Evolutionary conservation across 2,329 filamentous ascomycete species (phyloP), one percentile per base, ranked within the genome.

Genomic region (Cytospora leucostoma): DNA sequence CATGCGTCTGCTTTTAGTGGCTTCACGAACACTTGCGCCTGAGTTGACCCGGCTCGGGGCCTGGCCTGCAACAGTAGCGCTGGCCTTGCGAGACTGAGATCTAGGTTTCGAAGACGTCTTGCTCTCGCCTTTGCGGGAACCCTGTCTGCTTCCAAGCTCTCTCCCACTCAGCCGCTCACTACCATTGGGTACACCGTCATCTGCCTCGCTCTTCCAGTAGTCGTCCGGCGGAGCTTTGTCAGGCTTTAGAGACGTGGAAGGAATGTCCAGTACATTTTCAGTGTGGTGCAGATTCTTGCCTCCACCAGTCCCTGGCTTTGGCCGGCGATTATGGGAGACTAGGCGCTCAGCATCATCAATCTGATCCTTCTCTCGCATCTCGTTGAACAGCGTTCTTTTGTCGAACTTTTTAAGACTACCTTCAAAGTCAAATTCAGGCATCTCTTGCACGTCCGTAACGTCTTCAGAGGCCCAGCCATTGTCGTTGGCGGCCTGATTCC

Each of bases 381-480:
- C 89, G 68, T 94, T 90, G 73, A 99, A 99, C 10, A 98, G 87
- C 1, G 88, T 88, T 62, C 89, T 87, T 78, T 98, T 98, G 79
- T 98, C 93, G 70, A 98, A 98, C 72, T 97, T 96, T 54, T 92
- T 93, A 37, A 98, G 82, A 68, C 93, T 93, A 61, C 87, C 88
- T 70, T 91, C 88, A 71, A 98, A 98, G 75, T 98, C 94, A 70
- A 98, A 98, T 66, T 98, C 95, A 12, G 91, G 92, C 81, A 95
- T 85, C 73, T 96, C 94, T 76, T 94, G 91, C 27, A 95, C 91
- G 73, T 98, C 95, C 0, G 92, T 97, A 27, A 94, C 93, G 71
- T 98, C 94, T 73, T 97, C 95, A 0, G 94, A 97, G 4, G 92
- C 93, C 93, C 94, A 98, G 4, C 92, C 94, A 73, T 92, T 96